Percentiles rank a stretch among this genome's conserved stretches.
Conservation (phyloP, 192 early-diverging fungal species). For the Coemansia sp. region DNA sequence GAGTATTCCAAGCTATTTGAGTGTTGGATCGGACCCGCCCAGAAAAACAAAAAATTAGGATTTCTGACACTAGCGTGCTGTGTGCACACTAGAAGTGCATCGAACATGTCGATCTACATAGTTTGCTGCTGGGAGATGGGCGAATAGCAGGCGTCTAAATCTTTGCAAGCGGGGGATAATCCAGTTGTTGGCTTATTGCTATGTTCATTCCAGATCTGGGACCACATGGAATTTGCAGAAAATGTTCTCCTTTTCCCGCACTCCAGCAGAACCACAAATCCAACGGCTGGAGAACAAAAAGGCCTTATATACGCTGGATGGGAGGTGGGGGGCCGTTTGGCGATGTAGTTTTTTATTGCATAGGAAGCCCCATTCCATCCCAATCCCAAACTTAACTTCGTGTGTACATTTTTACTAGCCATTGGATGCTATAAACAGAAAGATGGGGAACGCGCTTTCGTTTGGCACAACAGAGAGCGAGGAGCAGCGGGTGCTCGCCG, state of each 20-base stretch:
- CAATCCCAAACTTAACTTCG: neutral
- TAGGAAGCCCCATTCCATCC: too few species aligned
- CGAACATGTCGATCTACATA: too few species aligned
- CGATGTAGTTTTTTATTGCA: too few species aligned
- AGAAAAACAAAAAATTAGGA: too few species aligned
- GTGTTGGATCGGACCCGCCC: too few species aligned
- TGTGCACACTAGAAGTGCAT: too few species aligned
- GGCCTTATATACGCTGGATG: neutral
- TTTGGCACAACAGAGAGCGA: conserved; percentile 26
- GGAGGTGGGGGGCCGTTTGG: too few species aligned
- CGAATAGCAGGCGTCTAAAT: too few species aligned
- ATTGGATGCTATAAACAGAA: neutral
- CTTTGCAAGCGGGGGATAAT: too few species aligned
- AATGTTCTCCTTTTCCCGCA: neutral
- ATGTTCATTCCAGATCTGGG: neutral
- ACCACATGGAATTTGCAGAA: neutral
- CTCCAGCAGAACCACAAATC: neutral
- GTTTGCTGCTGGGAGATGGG: too few species aligned
- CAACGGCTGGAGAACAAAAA: neutral
- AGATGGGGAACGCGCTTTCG: conserved; percentile 35
- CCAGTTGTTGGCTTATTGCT: neutral
- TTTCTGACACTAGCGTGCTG: too few species aligned
- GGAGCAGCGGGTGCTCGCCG: conserved; percentile 13
- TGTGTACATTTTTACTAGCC: neutral
- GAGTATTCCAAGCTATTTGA: too few species aligned